These are phyloP conservation scores for Boletales sp. DNA, from an alignment of 768 basidiomycete genomes.

Conservation along the genomic window DNA sequence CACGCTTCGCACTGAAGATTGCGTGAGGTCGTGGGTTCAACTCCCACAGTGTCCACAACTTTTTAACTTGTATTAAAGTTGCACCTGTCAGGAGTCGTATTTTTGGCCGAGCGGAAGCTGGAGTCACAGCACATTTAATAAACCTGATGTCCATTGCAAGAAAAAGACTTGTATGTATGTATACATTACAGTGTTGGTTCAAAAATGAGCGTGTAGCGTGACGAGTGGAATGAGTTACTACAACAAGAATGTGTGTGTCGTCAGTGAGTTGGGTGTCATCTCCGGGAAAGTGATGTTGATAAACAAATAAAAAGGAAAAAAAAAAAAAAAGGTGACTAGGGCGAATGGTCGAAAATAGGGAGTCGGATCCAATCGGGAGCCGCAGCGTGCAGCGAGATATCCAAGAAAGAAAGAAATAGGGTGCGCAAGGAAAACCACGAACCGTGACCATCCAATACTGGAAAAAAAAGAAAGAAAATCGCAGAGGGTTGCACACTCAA, in stretches of 20 bases:
- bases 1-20: constrained; percentile 48
- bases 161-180: too few relatives aligned
- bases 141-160: too few relatives aligned
- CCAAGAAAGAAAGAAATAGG: not conserved
- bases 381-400: not conserved
- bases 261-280: not conserved
- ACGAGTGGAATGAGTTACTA: not conserved
- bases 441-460: too few relatives aligned
- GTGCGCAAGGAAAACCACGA: too few relatives aligned
- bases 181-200: too few relatives aligned
- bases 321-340: too few relatives aligned
- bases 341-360: not conserved
- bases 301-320: too few relatives aligned
- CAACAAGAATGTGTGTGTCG: not conserved
- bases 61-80: too few relatives aligned
- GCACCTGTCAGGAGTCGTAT: too few relatives aligned
- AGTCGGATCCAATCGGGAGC: not conserved
- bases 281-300: too few relatives aligned
- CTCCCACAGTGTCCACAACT: constrained; percentile 36
- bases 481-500: constrained; percentile 8
- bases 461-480: not conserved
- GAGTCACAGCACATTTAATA: too few relatives aligned
- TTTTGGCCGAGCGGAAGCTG: too few relatives aligned
- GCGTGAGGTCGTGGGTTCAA: constrained; percentile 60
- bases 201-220: not conserved